Evolutionary conservation across 2,329 filamentous ascomycete genomes (phyloP).

Genomic region (Penicillium sp.): DNA sequence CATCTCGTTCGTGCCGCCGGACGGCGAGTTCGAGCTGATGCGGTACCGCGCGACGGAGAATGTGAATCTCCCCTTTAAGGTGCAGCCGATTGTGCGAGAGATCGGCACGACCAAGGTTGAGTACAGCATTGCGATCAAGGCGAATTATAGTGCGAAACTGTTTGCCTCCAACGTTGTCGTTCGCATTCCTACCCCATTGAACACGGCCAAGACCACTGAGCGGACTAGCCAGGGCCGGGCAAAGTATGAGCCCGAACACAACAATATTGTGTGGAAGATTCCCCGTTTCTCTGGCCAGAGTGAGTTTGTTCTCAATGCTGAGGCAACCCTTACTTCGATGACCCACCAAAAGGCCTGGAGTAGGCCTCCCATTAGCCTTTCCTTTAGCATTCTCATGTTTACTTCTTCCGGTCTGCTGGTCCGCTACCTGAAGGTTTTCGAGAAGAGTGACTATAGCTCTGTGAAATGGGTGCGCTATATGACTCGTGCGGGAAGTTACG

Average conservation of each 20-base stretch:
- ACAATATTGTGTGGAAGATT: conserved; percentile 99
- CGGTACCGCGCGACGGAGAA: conserved; percentile 97
- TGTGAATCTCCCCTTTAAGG: conserved; percentile 97
- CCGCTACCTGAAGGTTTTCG: conserved; percentile 96
- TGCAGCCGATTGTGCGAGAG: conserved; percentile 98
- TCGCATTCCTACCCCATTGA: conserved; percentile 91
- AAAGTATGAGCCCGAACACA: conserved; percentile 97
- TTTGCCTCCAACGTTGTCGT: conserved; percentile 97
- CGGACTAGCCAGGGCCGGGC: conserved; percentile 94
- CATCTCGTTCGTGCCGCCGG: conserved; percentile 94
- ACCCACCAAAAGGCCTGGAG: conserved; percentile 98
- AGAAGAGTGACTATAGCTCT: conserved; percentile 98
- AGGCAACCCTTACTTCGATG: conserved; percentile 93
- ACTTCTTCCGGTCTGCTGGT: conserved; percentile 92
- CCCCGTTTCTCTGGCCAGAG: conserved; percentile 97
- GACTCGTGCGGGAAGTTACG: conserved; percentile 96
- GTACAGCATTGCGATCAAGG: conserved; percentile 96
- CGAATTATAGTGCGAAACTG: conserved; percentile 94
- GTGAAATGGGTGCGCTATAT: conserved; percentile 99
- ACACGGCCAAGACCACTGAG: conserved; percentile 92
- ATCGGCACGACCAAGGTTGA: conserved; percentile 96
- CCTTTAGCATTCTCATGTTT: conserved; percentile 96
- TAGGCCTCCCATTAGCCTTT: conserved; percentile 86
- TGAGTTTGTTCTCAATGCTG: conserved; percentile 92
- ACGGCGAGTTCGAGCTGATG: conserved; percentile 99